A percentile compares a stretch with the other conserved stretches of the same genome.
These are phyloP conservation scores for Alternaria ventricosa DNA, from an alignment of 2,329 filamentous ascomycete genomes.

Conservation along the genomic window DNA sequence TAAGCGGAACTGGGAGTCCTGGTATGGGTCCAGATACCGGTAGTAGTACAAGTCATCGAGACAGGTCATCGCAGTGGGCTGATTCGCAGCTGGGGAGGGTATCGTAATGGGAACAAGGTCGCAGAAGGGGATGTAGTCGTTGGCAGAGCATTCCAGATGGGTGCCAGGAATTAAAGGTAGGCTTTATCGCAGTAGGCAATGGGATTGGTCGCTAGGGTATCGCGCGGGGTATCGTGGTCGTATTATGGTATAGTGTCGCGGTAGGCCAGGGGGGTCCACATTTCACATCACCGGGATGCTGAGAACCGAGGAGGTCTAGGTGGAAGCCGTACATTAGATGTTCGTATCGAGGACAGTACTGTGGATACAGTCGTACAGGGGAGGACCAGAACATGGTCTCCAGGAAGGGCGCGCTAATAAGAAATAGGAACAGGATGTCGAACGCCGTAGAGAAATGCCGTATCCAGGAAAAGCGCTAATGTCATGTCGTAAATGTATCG, in stretches of 20 bases:
- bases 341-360: slow-evolving; percentile 20
- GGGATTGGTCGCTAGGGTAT: slow-evolving; percentile 21
- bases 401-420: slow-evolving; percentile 9
- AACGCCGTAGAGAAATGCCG: slow-evolving; percentile 9
- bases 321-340: slow-evolving; percentile 37
- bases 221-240: slow-evolving; percentile 13
- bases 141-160: slow-evolving; percentile 26
- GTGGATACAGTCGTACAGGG: slow-evolving; percentile 18
- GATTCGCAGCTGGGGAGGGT: slow-evolving; percentile 7
- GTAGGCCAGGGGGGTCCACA: slow-evolving; percentile 16
- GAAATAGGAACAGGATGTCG: slow-evolving; percentile 9
- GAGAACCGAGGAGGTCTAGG: slow-evolving; percentile 20
- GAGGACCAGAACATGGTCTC: slow-evolving; percentile 20
- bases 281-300: slow-evolving; percentile 32
- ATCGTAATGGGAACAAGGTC: slow-evolving; percentile 10
- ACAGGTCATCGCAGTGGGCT: slow-evolving; percentile 17
- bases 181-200: slow-evolving; percentile 19
- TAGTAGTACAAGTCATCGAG: slow-evolving; percentile 8
- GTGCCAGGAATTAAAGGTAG: slow-evolving; percentile 14
- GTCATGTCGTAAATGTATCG: slow-evolving; percentile 2
- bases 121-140: slow-evolving; percentile 8
- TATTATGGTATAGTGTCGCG: slow-evolving; percentile 9
- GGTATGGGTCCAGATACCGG: slow-evolving; percentile 9
- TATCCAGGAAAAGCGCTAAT: slow-evolving; percentile 5
- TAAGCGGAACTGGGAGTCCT: not conserved